Evolutionary conservation across 495 filamentous ascomycete genomes (phyloP).

Genomic region (Cudoniella acicularis): DNA sequence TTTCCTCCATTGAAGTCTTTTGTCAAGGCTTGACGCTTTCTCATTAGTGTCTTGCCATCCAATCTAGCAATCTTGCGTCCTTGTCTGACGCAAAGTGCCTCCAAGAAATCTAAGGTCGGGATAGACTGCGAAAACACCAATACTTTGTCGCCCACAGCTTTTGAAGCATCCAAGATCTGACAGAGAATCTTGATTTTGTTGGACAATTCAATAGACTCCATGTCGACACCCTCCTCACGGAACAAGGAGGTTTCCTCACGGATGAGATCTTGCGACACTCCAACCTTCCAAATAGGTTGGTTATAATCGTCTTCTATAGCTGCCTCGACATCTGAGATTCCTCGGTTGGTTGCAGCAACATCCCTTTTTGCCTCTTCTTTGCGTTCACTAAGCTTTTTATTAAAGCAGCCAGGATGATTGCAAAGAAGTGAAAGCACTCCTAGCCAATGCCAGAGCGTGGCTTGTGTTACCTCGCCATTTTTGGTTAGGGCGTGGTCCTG

Average conservation of each 20-base stretch:
- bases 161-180: constrained; percentile 60
- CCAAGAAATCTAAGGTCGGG: constrained; percentile 64
- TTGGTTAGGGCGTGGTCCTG: constrained; percentile 13
- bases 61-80: constrained; percentile 50
- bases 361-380: constrained; percentile 27
- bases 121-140: constrained; percentile 79
- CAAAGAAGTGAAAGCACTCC: constrained; percentile 60
- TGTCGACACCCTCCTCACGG: constrained; percentile 28
- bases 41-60: constrained; percentile 57
- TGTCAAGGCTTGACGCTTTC: constrained; percentile 52
- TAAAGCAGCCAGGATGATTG: constrained; percentile 69
- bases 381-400: constrained; percentile 43
- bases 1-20: constrained; percentile 62
- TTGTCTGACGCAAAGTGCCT: constrained; percentile 43
- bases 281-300: constrained; percentile 32
- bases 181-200: constrained; percentile 64
- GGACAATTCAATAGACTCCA: constrained; percentile 42
- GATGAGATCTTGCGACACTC: constrained; percentile 19
- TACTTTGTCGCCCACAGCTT: constrained; percentile 61
- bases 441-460: constrained; percentile 48
- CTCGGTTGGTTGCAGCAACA: constrained; percentile 2
- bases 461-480: constrained; percentile 29
- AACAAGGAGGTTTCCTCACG: constrained; percentile 1
- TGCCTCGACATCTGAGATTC: constrained; percentile 26
- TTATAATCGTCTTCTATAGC: constrained; percentile 27